Percentiles rank a stretch among this genome's conserved stretches.
These are phyloP conservation scores for Tolypocladium guangdongense DNA, from an alignment of 2,329 filamentous ascomycete genomes.

Conservation along the genomic window DNA sequence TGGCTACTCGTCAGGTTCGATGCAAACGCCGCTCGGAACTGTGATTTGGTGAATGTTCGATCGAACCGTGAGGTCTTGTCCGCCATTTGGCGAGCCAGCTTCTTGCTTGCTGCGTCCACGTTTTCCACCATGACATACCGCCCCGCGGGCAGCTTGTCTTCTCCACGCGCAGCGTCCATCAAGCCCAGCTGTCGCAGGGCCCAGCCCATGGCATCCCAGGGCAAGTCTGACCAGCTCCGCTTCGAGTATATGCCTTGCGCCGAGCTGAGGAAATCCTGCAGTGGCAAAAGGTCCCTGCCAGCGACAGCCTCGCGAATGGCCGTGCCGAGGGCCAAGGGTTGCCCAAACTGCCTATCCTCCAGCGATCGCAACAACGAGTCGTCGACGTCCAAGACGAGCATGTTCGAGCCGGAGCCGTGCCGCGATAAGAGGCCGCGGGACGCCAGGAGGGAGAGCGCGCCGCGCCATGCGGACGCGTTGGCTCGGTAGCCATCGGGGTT, in stretches of 20 bases:
- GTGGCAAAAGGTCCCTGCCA: constrained; percentile 56
- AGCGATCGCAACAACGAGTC: constrained; percentile 60
- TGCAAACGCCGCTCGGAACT: constrained; percentile 51
- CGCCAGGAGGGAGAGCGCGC: constrained; percentile 59
- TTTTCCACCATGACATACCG: constrained; percentile 57
- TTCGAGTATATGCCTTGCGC: constrained; percentile 59
- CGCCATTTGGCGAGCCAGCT: constrained; percentile 34
- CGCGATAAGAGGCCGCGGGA: constrained; percentile 44
- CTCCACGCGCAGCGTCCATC: constrained; percentile 31
- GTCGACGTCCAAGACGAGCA: constrained; percentile 42
- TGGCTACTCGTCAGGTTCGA: constrained; percentile 36
- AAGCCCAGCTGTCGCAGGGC: constrained; percentile 60
- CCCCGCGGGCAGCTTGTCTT: constrained; percentile 47
- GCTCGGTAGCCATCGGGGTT: constrained; percentile 81
- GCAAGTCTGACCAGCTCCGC: constrained; percentile 54
- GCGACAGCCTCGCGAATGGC: constrained; percentile 67
- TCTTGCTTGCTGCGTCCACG: constrained; percentile 46
- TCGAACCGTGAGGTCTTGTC: constrained; percentile 44
- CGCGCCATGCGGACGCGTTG: constrained; percentile 70
- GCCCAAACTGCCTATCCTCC: constrained; percentile 67
- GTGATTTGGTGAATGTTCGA: constrained; percentile 54
- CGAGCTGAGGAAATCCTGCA: constrained; percentile 55
- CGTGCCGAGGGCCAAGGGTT: constrained; percentile 67
- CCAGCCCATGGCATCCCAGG: constrained; percentile 67
- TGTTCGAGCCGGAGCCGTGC: constrained; percentile 28